Evolutionary conservation across 345 rosid species (phyloP), one percentile per base, ranked within the genome.

Genomic region (Noccaea caerulescens): DNA sequence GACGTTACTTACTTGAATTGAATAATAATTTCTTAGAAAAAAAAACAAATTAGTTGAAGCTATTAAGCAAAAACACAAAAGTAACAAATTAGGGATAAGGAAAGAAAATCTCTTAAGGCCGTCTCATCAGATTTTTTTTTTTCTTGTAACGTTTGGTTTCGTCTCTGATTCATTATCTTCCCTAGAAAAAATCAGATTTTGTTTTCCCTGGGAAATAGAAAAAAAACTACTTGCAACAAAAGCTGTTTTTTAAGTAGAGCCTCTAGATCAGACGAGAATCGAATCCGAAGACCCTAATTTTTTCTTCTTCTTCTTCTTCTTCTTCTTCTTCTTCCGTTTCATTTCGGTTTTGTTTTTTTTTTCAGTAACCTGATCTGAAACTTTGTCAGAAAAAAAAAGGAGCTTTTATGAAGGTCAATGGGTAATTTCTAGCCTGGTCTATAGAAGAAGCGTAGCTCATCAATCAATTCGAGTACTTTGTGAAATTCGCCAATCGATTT

Each of bases 21-120:
- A 11, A 23, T 16, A 52, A 43, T 33, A 14, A 45, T 53, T n/a
- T 56, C 3, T 7, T 14, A 10, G 52, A 8, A 8, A 8, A 50
- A 57, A 20, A 14, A 23, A 8, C 27, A 51, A 55, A 20, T 18
- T 18, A 44, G 5, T 45, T 33, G 43, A 43, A n/a, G 7, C 16
- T 5, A 53, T 66, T 43, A 30, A 56, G 72, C 66, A 10, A 10
- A 72, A 33, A n/a, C 5, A 38, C 10, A 36, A 58, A 43, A 18
- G 30, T 8, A 27, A 36, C 38, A 65, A 58, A 66, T 58, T 57
- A 73, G 61, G 72, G 72, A 73, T 58, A 73, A 73, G 72, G 72
- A 65, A 73, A 66, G 27, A 58, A 66, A 58, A 39, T 46, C 50
- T 41, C 46, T 20, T 1, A 44, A 63, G 32, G 39, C 69, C 65